Evolutionary conservation across 768 basidiomycete species (phyloP), one percentile per base, ranked within the genome.

Genomic region (Arthromyces matolae): DNA sequence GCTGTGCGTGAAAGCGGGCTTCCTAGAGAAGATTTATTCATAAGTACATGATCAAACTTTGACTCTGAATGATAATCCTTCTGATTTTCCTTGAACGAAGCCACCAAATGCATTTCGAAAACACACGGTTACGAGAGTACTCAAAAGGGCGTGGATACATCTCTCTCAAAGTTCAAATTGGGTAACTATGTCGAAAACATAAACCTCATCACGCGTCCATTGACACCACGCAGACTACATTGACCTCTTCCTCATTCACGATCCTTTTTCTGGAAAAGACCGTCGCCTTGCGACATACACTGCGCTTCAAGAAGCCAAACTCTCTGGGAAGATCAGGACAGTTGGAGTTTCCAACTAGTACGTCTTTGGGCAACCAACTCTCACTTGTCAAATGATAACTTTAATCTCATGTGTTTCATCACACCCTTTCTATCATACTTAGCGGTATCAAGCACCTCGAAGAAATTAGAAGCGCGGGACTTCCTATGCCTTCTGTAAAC

Each of bases 331-430:
- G 56, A 75, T 90, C 42, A 74, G 77, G 51, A 73, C 74, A 4
- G 78, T 89, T n/a, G 89, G 89, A 2, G 89, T 92, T 6, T 90
- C 87, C 1, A 93, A 93, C 66, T 93, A 82, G 87, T 89, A 55
- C 38, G 84, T 60, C 34, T 44, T 25, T 24, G 40, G 29, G 24
- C 34, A 19, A 27, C 24, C 13, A 29, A 39, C 36, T 44, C 28
- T 24, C 46, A 34, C 37, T 35, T 8, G n/a, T 36, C 9, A 28
- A 42, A 9, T n/a, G n/a, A n/a, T n/a, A n/a, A n/a, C n/a, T n/a
- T n/a, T n/a, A 13, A 34, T 12, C 42, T 27, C 31, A 25, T 27
- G 19, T 34, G 28, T 23, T 22, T 32, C 23, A 46, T 38, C 38
- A 32, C 36, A 12, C 40, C 33, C 40, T 23, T 32, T 19, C 18